Base-by-base conservation (phyloP, 441 rosid genomes). In the Gossypium lobatum region DNA sequence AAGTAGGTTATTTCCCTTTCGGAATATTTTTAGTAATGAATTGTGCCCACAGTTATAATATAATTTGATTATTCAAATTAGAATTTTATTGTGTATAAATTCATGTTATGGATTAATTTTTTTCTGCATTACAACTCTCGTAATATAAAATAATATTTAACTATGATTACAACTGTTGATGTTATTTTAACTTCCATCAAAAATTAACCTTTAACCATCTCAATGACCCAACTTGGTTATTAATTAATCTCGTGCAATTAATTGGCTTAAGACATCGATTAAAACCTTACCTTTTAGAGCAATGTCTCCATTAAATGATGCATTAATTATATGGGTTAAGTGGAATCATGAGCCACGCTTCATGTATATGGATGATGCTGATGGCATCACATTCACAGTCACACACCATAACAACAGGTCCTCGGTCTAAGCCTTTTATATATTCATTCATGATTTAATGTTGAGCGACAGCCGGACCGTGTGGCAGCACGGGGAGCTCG, bases 401-500 rank as follows among this genome's bases (percentile, higher is more conserved):
- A 28, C 42, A 14, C 42, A 9, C 39, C n/a, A 28, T 4, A 61
- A 20, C 2, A 25, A 25, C 60, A 55, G 25, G 60, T 18, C 37
- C 37, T 31, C 25, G 13, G 25, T 61, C 21, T n/a, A 28, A 13
- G 46, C 66, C 61, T 57, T 50, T 50, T 4, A 11, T 50, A 50
- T n/a, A 50, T 11, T 13, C 8, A 2, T 53, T 53, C 66, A 62
- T 62, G 66, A 31, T 34, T 62, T 31, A 9, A 20, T 64, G 68
- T 64, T 37, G 68, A 64, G 26, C 25, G 68, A 52, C 61, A 50
- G 26, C 26, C 50, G 68, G 69, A 52, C 64, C 48, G 71, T 79
- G 71, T 80, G 80, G 77, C 76, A 31, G 77, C 71, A 57, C 21
- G 52, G 52, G 31, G 73, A 73, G 78, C 65, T 31, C 48, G 13